Base-by-base conservation (phyloP, 768 basidiomycete genomes). In the Dioszegia crocea region DNA sequence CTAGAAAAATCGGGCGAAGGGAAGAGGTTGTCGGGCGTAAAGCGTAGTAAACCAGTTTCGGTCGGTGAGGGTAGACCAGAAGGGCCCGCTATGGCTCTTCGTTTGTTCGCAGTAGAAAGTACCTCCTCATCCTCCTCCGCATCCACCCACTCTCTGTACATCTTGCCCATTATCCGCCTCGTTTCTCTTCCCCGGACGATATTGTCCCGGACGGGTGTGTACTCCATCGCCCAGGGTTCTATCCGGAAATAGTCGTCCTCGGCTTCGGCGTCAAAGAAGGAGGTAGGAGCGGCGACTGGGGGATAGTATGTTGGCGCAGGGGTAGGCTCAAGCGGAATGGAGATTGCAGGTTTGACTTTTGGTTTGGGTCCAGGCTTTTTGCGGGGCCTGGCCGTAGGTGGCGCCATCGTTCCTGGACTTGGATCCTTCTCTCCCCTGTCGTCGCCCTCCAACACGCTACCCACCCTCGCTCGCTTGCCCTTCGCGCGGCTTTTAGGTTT, bases 141-240 rank as follows among this genome's bases (percentile, higher is more conserved):
- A 45, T 63, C 65, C 16, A 65, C 65, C 72, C 71, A 73, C 41
- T 76, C 72, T 21, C 62, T 52, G 48, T 69, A 64, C 24, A 76
- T 55, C 39, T 47, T 53, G 17, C 53, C 41, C 60, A 71, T 66
- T 39, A 62, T 57, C 56, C 60, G 58, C 38, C 67, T 49, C 4
- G 67, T 66, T 14, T 33, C 44, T 10, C 39, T 47, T 12, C 66
- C 65, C 3, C 68, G 53, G 12, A 70, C 50, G 24, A 74, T 50
- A 50, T 69, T 68, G n/a, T 68, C 63, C 24, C 57, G 60, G 4
- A 72, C 62, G 16, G 73, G 73, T 6, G 70, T 76, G 48, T 67
- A 76, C 39, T 76, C 73, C 44, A 76, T 21, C 36, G 45, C 47
- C 68, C 71, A 73, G 26, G 71, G 64, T 21, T 70, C 66, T 23